These are phyloP conservation scores for Elsinoe ampelina DNA, from an alignment of 2,329 filamentous ascomycete genomes.

Conservation along the genomic window DNA sequence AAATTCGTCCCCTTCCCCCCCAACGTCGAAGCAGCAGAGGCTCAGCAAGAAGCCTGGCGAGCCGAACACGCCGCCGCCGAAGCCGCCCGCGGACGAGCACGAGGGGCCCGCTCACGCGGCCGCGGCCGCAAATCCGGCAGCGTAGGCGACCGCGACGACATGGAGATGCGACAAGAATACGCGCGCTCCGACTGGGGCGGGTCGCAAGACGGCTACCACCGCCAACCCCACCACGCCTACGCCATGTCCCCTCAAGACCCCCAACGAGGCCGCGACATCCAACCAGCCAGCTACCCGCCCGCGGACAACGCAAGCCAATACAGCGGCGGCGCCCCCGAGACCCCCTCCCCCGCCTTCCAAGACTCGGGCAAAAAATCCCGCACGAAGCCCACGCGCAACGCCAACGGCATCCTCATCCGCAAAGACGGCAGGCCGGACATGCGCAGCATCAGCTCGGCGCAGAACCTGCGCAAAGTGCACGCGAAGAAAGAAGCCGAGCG, in stretches of 20 bases:
- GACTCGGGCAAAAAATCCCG: constrained; percentile 35
- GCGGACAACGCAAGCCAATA: background rate
- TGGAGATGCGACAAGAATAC: background rate
- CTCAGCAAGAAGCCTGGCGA: constrained; percentile 9
- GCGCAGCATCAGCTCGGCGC: constrained; percentile 43
- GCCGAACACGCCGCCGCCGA: constrained; percentile 1
- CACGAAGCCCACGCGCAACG: constrained; percentile 42
- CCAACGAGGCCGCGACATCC: constrained; percentile 3
- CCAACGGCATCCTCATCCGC: constrained; percentile 42
- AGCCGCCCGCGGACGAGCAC: background rate
- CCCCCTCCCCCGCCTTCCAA: constrained; percentile 5
- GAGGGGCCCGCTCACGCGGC: background rate
- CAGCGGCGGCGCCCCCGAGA: constrained; percentile 14
- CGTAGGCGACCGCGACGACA: constrained; percentile 25
- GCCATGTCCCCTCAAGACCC: constrained; percentile 9
- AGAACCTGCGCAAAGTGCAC: constrained; percentile 43
- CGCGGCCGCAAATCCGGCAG: constrained; percentile 10
- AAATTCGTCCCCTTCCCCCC: constrained; percentile 22
- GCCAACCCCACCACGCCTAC: constrained; percentile 9
- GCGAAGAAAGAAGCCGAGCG: constrained; percentile 38
- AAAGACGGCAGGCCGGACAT: constrained; percentile 45
- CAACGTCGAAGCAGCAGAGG: constrained; percentile 9
- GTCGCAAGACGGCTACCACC: background rate
- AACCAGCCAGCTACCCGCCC: constrained; percentile 10
- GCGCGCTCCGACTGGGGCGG: background rate